Percentiles rank a stretch among this genome's conserved stretches.
These are phyloP conservation scores for Huntiella decipiens DNA, from an alignment of 2,329 filamentous ascomycete genomes.

Conservation along the genomic window DNA sequence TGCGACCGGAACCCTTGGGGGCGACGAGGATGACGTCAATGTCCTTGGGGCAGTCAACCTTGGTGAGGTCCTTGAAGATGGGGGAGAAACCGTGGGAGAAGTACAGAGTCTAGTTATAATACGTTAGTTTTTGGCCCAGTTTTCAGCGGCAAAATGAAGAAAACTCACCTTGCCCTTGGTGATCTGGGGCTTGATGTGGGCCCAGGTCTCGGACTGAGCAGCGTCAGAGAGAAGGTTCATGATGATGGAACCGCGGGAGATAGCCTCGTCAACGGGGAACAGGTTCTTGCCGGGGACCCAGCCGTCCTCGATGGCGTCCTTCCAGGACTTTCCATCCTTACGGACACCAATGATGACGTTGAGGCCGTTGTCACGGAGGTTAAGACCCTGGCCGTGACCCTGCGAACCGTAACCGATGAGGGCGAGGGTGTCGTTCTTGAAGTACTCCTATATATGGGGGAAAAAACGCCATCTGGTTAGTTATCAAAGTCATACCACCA, in stretches of 20 bases:
- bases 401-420: constrained; percentile 97
- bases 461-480: neutral
- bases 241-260: constrained; percentile 79
- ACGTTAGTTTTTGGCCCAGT: neutral
- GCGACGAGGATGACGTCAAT: constrained; percentile 99
- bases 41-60: constrained; percentile 87
- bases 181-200: constrained; percentile 90
- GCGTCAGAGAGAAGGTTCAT: constrained; percentile 99
- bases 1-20: constrained; percentile 97
- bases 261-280: constrained; percentile 95
- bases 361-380: constrained; percentile 97
- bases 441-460: constrained; percentile 55
- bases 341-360: constrained; percentile 98
- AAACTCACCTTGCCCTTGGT: constrained; percentile 80
- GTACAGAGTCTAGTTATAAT: constrained; percentile 63
- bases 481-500: constrained; percentile 10
- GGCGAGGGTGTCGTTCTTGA: constrained; percentile 98
- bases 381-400: constrained; percentile 97
- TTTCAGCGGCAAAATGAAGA: neutral
- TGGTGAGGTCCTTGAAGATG: constrained; percentile 98
- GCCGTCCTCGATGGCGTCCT: constrained; percentile 90
- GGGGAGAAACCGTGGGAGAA: constrained; percentile 99
- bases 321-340: constrained; percentile 96
- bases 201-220: constrained; percentile 97
- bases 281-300: constrained; percentile 98